These are phyloP conservation scores for Exserohilum rostratum DNA, from an alignment of 2,329 filamentous ascomycete species.

Conservation along the genomic window DNA sequence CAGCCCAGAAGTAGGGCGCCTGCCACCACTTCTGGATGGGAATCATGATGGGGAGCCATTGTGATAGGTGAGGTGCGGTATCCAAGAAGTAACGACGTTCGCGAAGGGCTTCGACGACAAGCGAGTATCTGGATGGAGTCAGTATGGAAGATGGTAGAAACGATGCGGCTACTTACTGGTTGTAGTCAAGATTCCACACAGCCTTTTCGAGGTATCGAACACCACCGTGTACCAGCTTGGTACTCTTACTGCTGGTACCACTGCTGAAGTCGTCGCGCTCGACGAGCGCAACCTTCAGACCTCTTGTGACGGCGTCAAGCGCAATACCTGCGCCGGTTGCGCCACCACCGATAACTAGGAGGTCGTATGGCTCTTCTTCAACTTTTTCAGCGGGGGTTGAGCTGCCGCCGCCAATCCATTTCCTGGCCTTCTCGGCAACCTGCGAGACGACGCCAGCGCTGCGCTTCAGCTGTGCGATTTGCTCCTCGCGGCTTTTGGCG, in stretches of 20 bases:
- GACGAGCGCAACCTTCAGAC: slow-evolving; percentile 78
- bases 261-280: slow-evolving; percentile 83
- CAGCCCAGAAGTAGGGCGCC: slow-evolving; percentile 78
- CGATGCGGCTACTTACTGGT: slow-evolving; percentile 61
- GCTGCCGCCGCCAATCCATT: slow-evolving; percentile 46
- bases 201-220: slow-evolving; percentile 87
- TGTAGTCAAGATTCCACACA: slow-evolving; percentile 83
- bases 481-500: slow-evolving; percentile 66
- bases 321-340: slow-evolving; percentile 82
- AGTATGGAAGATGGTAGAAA: background rate
- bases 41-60: slow-evolving; percentile 83
- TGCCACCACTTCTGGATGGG: slow-evolving; percentile 85
- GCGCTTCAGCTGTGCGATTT: slow-evolving; percentile 65
- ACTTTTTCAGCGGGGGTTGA: slow-evolving; percentile 32
- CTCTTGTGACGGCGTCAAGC: slow-evolving; percentile 78
- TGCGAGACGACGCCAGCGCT: slow-evolving; percentile 53
- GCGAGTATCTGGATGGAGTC: slow-evolving; percentile 58
- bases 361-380: slow-evolving; percentile 68
- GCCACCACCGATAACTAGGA: slow-evolving; percentile 79
- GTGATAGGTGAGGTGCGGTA: slow-evolving; percentile 80
- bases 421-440: slow-evolving; percentile 50
- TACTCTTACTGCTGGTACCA: slow-evolving; percentile 85
- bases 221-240: slow-evolving; percentile 84
- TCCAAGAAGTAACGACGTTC: slow-evolving; percentile 84
- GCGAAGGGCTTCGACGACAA: slow-evolving; percentile 80